A percentile compares a stretch with the other conserved stretches of the same genome.
Conservation (phyloP, 192 early-diverging fungal genomes). For the Haplosporangium gracile region DNA sequence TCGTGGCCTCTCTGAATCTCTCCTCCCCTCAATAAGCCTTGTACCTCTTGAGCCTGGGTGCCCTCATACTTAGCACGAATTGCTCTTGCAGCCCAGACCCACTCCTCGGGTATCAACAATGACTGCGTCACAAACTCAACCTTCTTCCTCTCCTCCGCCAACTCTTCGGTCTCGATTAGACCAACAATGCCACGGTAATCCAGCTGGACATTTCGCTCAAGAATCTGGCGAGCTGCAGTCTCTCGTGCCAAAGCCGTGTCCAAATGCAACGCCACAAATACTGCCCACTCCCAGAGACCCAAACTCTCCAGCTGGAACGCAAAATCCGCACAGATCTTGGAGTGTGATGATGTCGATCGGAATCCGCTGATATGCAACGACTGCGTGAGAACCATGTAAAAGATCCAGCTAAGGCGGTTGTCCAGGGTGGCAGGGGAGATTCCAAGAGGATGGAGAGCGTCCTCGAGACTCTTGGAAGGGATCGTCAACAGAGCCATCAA, state of each 20-base stretch:
- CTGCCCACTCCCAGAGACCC: slow-evolving; percentile 89
- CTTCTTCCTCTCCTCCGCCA: slow-evolving; percentile 22
- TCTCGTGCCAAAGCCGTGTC: slow-evolving; percentile 59
- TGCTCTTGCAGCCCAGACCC: slow-evolving; percentile 62
- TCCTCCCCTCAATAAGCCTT: slow-evolving; percentile 61
- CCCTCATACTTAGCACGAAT: slow-evolving; percentile 65
- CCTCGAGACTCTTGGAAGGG: slow-evolving; percentile 65
- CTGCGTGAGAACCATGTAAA: slow-evolving; percentile 59
- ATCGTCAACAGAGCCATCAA: slow-evolving; percentile 75
- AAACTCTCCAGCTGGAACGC: slow-evolving; percentile 78
- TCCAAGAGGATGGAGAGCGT: slow-evolving; percentile 69
- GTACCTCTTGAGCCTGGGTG: slow-evolving; percentile 53
- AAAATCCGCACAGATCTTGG: slow-evolving; percentile 72
- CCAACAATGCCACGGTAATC: not conserved
- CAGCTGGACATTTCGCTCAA: slow-evolving; percentile 19
- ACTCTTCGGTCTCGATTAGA: not conserved
- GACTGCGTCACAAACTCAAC: slow-evolving; percentile 69
- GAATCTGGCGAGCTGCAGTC: slow-evolving; percentile 57
- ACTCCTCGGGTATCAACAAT: slow-evolving; percentile 72
- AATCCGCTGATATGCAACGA: slow-evolving; percentile 19
- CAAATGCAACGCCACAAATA: slow-evolving; percentile 82
- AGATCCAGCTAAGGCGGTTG: slow-evolving; percentile 76
- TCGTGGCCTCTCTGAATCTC: slow-evolving; percentile 61
- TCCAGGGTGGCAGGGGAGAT: slow-evolving; percentile 73
- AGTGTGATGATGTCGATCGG: slow-evolving; percentile 44